Evolutionary conservation across 2,329 filamentous ascomycete genomes (phyloP).

Genomic region (Paraconiothyrium brasiliense): DNA sequence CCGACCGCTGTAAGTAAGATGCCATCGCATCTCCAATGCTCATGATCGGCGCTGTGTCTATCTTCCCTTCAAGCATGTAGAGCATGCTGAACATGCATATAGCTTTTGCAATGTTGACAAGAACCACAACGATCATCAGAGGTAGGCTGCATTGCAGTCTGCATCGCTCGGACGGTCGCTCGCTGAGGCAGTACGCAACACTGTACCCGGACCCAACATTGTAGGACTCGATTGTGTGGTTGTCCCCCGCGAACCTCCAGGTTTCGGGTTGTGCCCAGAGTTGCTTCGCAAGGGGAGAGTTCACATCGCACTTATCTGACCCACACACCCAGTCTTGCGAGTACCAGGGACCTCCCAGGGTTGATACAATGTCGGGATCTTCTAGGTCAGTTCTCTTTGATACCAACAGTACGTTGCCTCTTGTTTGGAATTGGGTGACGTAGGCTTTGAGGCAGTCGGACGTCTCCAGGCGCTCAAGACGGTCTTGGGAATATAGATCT

Average conservation of each 20-base stretch:
- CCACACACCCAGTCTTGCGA: not conserved
- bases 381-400: not conserved
- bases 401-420: not conserved
- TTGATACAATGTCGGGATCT: not conserved
- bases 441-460: conserved; percentile 8
- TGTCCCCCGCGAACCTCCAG: not conserved
- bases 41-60: not conserved
- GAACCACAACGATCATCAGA: not conserved
- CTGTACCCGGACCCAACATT: not conserved
- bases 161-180: not conserved
- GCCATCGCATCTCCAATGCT: not conserved
- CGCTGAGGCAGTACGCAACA: not conserved
- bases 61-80: not conserved
- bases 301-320: not conserved
- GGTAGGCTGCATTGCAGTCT: not conserved
- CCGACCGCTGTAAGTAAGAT: not conserved
- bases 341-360: not conserved
- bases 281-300: not conserved
- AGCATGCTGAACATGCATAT: not conserved
- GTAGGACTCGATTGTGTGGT: not conserved
- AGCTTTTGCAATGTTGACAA: conserved; percentile 2
- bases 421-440: conserved; percentile 7
- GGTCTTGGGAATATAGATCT: not conserved
- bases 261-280: not conserved
- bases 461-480: conserved; percentile 5